These are phyloP conservation scores for Hemileccinum impolitum DNA, from an alignment of 768 basidiomycete genomes.

Conservation along the genomic window DNA sequence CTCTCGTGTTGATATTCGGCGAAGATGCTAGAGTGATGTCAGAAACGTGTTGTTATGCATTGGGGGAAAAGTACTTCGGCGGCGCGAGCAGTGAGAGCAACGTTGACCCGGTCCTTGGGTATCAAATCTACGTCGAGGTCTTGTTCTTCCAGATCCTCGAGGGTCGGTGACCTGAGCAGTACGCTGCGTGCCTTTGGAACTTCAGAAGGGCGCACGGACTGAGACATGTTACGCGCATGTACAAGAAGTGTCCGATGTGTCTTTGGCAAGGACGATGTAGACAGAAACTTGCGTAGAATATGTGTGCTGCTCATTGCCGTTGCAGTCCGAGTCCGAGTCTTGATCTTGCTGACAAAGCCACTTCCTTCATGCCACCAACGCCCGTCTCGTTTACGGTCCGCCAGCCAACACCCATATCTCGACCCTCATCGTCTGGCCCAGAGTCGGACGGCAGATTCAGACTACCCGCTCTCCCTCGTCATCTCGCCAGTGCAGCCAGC, in stretches of 20 bases:
- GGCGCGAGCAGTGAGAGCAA: conserved; percentile 67
- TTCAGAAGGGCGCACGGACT: conserved; percentile 35
- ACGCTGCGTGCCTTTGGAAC: conserved; percentile 44
- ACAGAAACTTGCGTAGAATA: no score
- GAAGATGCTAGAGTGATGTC: conserved; percentile 59
- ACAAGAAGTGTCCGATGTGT: not conserved
- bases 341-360: no score
- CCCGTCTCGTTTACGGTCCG: conserved; percentile 85
- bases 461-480: conserved; percentile 58
- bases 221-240: conserved; percentile 5
- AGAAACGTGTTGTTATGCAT: not conserved
- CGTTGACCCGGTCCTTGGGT: conserved; percentile 48
- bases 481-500: conserved; percentile 38
- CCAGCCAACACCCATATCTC: conserved; percentile 68
- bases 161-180: conserved; percentile 48
- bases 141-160: conserved; percentile 51
- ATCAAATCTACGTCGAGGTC: conserved; percentile 61
- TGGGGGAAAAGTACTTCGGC: conserved; percentile 54
- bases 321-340: no score
- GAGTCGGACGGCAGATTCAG: conserved; percentile 63
- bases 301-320: no score
- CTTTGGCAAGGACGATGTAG: not conserved
- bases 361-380: no score
- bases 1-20: conserved; percentile 60
- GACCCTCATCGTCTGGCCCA: conserved; percentile 57